phyloP scores from a whole-genome alignment of 108 stramenopile genomes.

The Cyclotella kingstonii region DNA sequence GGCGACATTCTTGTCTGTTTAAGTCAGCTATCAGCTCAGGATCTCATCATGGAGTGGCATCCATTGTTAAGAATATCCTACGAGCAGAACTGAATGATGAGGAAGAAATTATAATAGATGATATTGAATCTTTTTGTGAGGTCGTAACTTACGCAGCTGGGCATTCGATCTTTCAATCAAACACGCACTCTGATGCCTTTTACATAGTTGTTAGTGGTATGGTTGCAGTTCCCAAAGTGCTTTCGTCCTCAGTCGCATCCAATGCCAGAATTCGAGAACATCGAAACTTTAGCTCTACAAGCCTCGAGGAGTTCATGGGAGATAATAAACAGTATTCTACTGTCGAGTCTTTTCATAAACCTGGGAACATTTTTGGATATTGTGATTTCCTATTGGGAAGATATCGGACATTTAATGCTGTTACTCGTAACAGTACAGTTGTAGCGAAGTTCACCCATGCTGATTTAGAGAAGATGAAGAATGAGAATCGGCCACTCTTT shows the following conservation, averaged over 20 bases:
- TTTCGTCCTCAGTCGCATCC: conserved; percentile 13
- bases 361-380: conserved; percentile 73
- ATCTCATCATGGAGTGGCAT: conserved; percentile 26
- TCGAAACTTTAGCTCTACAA: conserved; percentile 18
- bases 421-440: conserved; percentile 54
- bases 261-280: conserved; percentile 28
- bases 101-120: conserved; percentile 16
- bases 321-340: conserved; percentile 10
- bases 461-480: conserved; percentile 47
- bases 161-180: conserved; percentile 46
- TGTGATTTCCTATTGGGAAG: conserved; percentile 70
- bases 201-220: conserved; percentile 62
- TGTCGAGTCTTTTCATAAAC: conserved; percentile 30
- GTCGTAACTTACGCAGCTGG: conserved; percentile 40
- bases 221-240: conserved; percentile 47
- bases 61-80: conserved; percentile 16
- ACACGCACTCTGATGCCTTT: conserved; percentile 62
- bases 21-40: neutral
- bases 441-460: conserved; percentile 59
- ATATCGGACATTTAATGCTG: conserved; percentile 54
- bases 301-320: conserved; percentile 16
- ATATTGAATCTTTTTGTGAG: conserved; percentile 40
- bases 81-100: conserved; percentile 16
- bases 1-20: neutral
- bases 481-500: conserved; percentile 49